A percentile compares a stretch with the other conserved stretches of the same genome.
These are phyloP conservation scores for Coemansia sp. DNA, from an alignment of 192 early-diverging fungal species.

Conservation along the genomic window DNA sequence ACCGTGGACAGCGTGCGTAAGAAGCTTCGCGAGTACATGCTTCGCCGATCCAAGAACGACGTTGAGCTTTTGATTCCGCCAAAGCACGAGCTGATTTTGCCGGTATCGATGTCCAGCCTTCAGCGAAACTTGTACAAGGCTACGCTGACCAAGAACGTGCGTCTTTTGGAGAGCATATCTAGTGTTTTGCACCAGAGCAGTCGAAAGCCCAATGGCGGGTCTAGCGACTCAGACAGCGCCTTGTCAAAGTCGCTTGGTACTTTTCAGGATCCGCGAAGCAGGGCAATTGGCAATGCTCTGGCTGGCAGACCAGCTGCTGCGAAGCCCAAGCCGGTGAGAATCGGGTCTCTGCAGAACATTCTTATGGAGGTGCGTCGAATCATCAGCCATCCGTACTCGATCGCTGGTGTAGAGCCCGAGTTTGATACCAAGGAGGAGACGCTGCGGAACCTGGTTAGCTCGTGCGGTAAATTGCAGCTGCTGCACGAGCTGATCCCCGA, in stretches of 20 bases:
- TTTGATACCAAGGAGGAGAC: slow-evolving; percentile 64
- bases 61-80: slow-evolving; percentile 89
- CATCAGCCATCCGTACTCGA: slow-evolving; percentile 89
- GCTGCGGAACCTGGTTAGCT: slow-evolving; percentile 77
- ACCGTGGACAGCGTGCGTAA: slow-evolving; percentile 76
- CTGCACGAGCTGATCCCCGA: slow-evolving; percentile 88
- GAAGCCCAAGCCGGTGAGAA: neutral
- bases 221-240: slow-evolving; percentile 5
- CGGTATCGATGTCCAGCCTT: slow-evolving; percentile 82
- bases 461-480: slow-evolving; percentile 93
- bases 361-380: slow-evolving; percentile 95
- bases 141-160: slow-evolving; percentile 86
- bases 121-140: slow-evolving; percentile 88
- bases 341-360: slow-evolving; percentile 80
- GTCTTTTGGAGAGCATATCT: slow-evolving; percentile 57
- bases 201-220: slow-evolving; percentile 35
- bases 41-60: slow-evolving; percentile 91
- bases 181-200: slow-evolving; percentile 19
- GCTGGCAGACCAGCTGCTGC: neutral
- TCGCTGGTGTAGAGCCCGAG: slow-evolving; percentile 66
- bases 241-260: slow-evolving; percentile 17
- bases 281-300: neutral
- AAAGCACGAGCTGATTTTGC: slow-evolving; percentile 91
- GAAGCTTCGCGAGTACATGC: slow-evolving; percentile 75
- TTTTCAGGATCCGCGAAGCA: slow-evolving; percentile 17